phyloP scores from a whole-genome alignment of 1,139 yeast genomes.

The Geotrichum macrosporum region DNA sequence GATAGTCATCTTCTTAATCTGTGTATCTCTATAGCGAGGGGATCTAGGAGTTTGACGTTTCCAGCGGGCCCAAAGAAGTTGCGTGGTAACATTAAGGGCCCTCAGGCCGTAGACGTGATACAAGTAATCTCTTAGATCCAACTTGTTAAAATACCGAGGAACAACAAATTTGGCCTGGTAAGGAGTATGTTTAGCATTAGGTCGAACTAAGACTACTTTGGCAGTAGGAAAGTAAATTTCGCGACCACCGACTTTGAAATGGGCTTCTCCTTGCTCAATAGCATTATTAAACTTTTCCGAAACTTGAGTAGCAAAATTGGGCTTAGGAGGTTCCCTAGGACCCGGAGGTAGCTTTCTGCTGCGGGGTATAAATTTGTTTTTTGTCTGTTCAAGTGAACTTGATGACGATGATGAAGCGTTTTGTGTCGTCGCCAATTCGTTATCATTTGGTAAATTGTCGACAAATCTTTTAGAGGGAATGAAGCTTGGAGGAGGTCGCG shows the following conservation, averaged over 20 bases:
- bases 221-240: conserved; percentile 80
- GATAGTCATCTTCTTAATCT: conserved; percentile 88
- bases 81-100: conserved; percentile 82
- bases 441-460: not conserved
- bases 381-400: not conserved
- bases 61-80: conserved; percentile 71
- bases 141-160: conserved; percentile 83
- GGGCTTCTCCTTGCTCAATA: conserved; percentile 64
- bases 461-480: conserved; percentile 16
- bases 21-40: conserved; percentile 74
- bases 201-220: conserved; percentile 69
- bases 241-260: conserved; percentile 72
- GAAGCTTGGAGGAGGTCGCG: conserved; percentile 19
- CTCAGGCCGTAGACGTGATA: conserved; percentile 84
- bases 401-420: not conserved
- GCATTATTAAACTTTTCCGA: conserved; percentile 47
- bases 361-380: conserved; percentile 3
- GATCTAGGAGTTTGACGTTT: conserved; percentile 55
- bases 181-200: conserved; percentile 92
- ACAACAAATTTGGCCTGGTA: conserved; percentile 92
- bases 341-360: conserved; percentile 7
- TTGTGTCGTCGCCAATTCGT: not conserved
- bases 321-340: conserved; percentile 14
- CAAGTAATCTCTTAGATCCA: conserved; percentile 86
- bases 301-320: conserved; percentile 21